Evolutionary conservation across 2,329 filamentous ascomycete species (phyloP).

Genomic region (Fusarium sublunatum): DNA sequence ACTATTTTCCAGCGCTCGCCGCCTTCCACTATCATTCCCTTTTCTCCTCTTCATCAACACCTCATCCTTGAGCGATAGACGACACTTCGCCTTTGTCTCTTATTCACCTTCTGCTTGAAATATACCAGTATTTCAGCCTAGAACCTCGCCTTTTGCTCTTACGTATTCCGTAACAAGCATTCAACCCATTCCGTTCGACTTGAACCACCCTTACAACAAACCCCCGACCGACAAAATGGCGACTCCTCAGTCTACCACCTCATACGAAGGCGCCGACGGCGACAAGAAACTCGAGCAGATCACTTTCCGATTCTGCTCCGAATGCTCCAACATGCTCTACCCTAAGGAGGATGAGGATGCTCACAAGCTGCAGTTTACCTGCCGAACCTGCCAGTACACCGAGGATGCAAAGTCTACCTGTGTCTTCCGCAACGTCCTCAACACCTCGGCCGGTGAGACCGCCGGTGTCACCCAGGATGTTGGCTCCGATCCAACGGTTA

Average conservation of each 20-base stretch:
- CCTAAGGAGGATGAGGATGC: conserved; percentile 91
- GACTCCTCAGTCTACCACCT: conserved; percentile 64
- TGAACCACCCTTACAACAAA: conserved; percentile 15
- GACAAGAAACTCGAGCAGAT: conserved; percentile 79
- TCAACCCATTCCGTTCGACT: conserved; percentile 17
- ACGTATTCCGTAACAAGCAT: background rate
- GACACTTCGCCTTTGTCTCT: conserved; percentile 6
- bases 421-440: conserved; percentile 94
- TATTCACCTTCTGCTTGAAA: conserved; percentile 17
- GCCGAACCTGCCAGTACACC: conserved; percentile 92
- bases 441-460: conserved; percentile 91
- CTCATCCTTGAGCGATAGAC: conserved; percentile 21
- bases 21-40: conserved; percentile 21
- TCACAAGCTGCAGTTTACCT: conserved; percentile 91
- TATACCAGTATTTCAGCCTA: conserved; percentile 28
- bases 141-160: conserved; percentile 13
- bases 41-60: conserved; percentile 25
- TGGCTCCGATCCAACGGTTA: conserved; percentile 97
- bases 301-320: conserved; percentile 96
- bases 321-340: conserved; percentile 99
- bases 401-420: conserved; percentile 88
- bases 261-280: conserved; percentile 55
- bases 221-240: conserved; percentile 59
- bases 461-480: conserved; percentile 98
- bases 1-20: conserved; percentile 29